Base-by-base conservation (phyloP, 306 rosid species). In the Bauhinia variegata region DNA sequence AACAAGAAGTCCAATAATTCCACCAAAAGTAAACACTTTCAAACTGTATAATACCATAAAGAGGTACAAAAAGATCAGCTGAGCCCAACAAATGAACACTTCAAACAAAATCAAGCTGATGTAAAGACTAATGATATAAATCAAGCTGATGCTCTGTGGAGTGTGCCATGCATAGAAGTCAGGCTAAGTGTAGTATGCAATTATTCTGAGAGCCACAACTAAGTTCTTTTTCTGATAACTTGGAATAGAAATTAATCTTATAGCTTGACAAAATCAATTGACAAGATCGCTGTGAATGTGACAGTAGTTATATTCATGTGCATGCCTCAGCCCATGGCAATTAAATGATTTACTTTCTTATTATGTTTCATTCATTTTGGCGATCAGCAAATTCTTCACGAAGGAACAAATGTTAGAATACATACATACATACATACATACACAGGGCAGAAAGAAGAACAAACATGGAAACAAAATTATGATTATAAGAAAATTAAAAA, bases 11-110 rank as follows among this genome's bases (percentile, higher is more conserved):
- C 97, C 97, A 63, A 91, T 55, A 42, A 88, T 19, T 73, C 74
- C 96, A 60, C 84, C 96, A 42, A 91, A 42, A 10, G 81, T 31
- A 81, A 86, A 86, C 11, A 86, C 84, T 74, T 48, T 88, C 74
- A 91, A 75, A 76, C 97, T 91, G 87, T 50, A 73, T 11, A 33
- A 48, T 32, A 13, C n/a, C 58, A 68, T 51, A 33, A 54, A 57
- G 19, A 31, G 41, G 16, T 46, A 5, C 49, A 39, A 44, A 58
- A 18, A 11, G 13, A 50, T 83, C 63, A 79, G 70, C 10, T 46
- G 60, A 76, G 60, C 11, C 57, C 54, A 63, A 49, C 37, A 53
- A 15, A 54, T 79, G 75, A 57, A 49, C 43, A 65, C 28, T 50
- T 53, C 28, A 39, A 55, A 54, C 58, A 36, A 57, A 59, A 59